Evolutionary conservation across 176 grass and related monocot species (phyloP).

Genomic region (Oryza longistaminata): DNA sequence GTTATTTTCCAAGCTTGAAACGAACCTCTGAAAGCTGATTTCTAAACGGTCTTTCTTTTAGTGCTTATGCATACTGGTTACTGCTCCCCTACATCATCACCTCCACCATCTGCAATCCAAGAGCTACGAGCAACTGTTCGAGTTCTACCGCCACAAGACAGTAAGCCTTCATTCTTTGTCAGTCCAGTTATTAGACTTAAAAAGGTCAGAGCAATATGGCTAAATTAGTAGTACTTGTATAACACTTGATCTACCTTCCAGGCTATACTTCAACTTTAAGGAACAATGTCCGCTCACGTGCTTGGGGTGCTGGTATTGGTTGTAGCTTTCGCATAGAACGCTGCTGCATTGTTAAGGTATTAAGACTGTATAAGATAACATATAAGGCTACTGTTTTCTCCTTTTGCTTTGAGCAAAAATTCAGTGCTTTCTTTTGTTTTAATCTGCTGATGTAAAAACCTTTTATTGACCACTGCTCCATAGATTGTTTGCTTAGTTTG

Average conservation of each 20-base stretch:
- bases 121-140: conserved; percentile 73
- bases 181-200: conserved; percentile 6
- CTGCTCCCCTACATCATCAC: conserved; percentile 80
- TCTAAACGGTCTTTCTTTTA: conserved; percentile 45
- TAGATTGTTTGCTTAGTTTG: conserved; percentile 37
- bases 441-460: conserved; percentile 28
- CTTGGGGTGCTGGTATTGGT: conserved; percentile 93
- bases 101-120: conserved; percentile 77
- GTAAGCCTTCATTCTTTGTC: conserved; percentile 44
- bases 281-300: conserved; percentile 98
- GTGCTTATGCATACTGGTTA: conserved; percentile 98
- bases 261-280: conserved; percentile 92
- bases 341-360: conserved; percentile 97
- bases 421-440: neutral
- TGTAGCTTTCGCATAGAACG: conserved; percentile 90
- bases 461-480: conserved; percentile 16
- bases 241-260: conserved; percentile 41
- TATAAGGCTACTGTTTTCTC: conserved; percentile 15
- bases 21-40: conserved; percentile 25
- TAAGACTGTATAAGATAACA: neutral
- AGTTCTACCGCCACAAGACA: conserved; percentile 74
- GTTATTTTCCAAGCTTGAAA: conserved; percentile 24
- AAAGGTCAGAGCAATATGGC: conserved; percentile 1
- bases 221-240: conserved; percentile 25
- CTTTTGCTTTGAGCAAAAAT: neutral